phyloP scores from a whole-genome alignment of 495 filamentous ascomycete genomes.

The Xylaria flabelliformis region DNA sequence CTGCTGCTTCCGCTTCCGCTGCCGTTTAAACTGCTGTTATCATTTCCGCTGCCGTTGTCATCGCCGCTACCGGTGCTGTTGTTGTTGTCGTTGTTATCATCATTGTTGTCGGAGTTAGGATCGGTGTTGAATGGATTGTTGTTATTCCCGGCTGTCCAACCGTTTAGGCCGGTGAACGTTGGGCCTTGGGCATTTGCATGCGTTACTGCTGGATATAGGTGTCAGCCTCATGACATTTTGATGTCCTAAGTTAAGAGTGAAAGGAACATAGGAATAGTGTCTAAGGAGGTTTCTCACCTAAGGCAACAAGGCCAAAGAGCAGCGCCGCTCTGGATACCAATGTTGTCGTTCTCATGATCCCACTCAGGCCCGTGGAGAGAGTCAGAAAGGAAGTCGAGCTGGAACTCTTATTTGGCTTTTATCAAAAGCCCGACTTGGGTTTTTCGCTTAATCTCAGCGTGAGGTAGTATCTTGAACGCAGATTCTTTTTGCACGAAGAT shows the following conservation, averaged over 20 bases:
- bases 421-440: not conserved
- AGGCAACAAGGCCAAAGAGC: slow-evolving; percentile 12
- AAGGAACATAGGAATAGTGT: too few species aligned
- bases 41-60: not conserved
- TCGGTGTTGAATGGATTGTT: slow-evolving; percentile 14
- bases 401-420: not conserved
- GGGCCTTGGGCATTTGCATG: not conserved
- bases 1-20: not conserved
- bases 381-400: not conserved
- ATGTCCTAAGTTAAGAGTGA: too few species aligned
- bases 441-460: not conserved
- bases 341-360: slow-evolving; percentile 1
- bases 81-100: not conserved
- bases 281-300: slow-evolving; percentile 7
- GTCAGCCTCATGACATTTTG: not conserved
- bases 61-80: not conserved
- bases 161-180: not conserved
- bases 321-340: not conserved
- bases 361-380: not conserved
- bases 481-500: not conserved
- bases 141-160: not conserved
- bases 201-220: not conserved
- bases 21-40: not conserved
- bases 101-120: slow-evolving; percentile 9
- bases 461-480: not conserved